phyloP scores from a whole-genome alignment of 352 stramenopile genomes.

The Phytophthora nicotianae region DNA sequence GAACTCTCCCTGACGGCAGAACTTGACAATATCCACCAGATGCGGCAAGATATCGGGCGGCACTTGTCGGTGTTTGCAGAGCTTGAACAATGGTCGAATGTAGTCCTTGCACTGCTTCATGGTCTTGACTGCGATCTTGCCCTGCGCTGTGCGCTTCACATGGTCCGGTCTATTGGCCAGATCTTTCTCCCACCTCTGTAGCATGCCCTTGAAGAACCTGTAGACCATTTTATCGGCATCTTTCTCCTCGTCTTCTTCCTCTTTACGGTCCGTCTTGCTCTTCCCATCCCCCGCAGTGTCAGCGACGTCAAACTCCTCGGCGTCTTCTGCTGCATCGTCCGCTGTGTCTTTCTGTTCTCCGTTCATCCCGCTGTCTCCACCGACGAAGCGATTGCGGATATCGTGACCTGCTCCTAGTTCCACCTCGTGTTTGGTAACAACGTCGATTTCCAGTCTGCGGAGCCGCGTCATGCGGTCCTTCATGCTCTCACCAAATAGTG shows the following conservation, averaged over 20 bases:
- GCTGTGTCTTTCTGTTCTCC: slow-evolving; percentile 50
- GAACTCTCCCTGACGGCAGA: slow-evolving; percentile 93
- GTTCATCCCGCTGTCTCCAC: slow-evolving; percentile 36
- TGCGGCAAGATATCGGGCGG: slow-evolving; percentile 87
- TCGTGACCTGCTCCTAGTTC: slow-evolving; percentile 73
- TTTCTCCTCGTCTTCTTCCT: slow-evolving; percentile 48
- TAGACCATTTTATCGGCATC: slow-evolving; percentile 80
- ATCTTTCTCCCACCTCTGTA: slow-evolving; percentile 95
- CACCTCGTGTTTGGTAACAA: slow-evolving; percentile 69
- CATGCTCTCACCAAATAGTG: slow-evolving; percentile 87
- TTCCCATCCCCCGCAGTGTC: slow-evolving; percentile 1
- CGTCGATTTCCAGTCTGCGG: slow-evolving; percentile 65
- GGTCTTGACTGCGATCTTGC: slow-evolving; percentile 96
- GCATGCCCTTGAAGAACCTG: slow-evolving; percentile 94
- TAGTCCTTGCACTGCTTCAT: slow-evolving; percentile 99
- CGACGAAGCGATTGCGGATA: slow-evolving; percentile 80
- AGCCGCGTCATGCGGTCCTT: slow-evolving; percentile 70
- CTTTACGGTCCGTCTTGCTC: slow-evolving; percentile 14
- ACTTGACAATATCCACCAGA: slow-evolving; percentile 94
- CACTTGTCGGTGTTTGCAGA: slow-evolving; percentile 93
- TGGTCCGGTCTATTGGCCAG: slow-evolving; percentile 86
- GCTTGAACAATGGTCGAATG: slow-evolving; percentile 97
- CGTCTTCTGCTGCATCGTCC: slow-evolving; percentile 46
- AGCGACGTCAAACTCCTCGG: slow-evolving; percentile 32
- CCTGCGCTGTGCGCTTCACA: slow-evolving; percentile 90